Evolutionary conservation across 495 filamentous ascomycete species (phyloP).

Genomic region (Aspergillus diversus): DNA sequence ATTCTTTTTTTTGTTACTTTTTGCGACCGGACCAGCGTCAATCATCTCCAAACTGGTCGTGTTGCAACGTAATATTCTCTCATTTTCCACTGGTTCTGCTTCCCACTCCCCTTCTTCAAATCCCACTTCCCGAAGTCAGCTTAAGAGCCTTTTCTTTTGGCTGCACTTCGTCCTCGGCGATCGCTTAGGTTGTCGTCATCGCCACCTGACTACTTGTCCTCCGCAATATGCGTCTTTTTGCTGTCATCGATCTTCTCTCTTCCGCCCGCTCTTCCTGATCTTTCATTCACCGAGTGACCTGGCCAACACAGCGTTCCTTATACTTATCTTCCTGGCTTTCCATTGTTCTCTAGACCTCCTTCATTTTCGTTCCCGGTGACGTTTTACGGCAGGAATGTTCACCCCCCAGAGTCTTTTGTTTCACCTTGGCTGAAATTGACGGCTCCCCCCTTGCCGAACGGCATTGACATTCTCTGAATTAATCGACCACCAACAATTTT

Average conservation of each 20-base stretch:
- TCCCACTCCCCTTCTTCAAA: not conserved
- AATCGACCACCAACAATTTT: not conserved
- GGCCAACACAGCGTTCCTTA: not conserved
- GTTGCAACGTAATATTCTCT: slow-evolving; percentile 19
- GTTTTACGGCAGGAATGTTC: slow-evolving; percentile 21
- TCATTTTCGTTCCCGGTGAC: slow-evolving; percentile 6
- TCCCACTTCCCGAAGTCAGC: too few relatives aligned
- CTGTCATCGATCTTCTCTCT: slow-evolving; percentile 13
- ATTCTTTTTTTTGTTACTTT: not conserved
- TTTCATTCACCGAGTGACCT: not conserved
- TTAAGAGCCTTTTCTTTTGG: too few relatives aligned
- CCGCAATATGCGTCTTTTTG: slow-evolving; percentile 23
- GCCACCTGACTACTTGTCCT: slow-evolving; percentile 10
- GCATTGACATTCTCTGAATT: not conserved
- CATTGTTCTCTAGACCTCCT: not conserved
- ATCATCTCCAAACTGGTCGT: slow-evolving; percentile 22
- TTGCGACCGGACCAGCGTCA: slow-evolving; percentile 5
- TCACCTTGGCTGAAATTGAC: slow-evolving; percentile 16
- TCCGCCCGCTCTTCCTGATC: not conserved
- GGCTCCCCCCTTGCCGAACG: slow-evolving; percentile 13
- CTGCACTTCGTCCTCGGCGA: too few relatives aligned
- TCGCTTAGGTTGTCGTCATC: slow-evolving; percentile 18
- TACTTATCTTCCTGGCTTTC: not conserved
- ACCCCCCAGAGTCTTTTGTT: slow-evolving; percentile 11
- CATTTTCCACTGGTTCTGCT: not conserved